Conservation (phyloP, 352 stramenopile genomes). For the Phytophthora hibernalis region DNA sequence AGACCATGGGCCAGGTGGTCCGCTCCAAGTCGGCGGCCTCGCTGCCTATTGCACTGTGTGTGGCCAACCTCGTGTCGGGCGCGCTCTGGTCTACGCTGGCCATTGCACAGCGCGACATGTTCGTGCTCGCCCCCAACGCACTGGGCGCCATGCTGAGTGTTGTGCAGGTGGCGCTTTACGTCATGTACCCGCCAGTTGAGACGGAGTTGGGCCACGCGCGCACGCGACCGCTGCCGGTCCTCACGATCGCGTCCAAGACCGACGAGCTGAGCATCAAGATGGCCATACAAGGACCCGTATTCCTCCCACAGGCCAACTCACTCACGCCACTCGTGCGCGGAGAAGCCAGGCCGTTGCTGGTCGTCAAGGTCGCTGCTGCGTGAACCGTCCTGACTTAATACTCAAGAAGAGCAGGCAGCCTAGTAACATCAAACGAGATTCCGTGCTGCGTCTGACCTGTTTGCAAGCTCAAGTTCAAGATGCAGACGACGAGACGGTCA, state of each 20-base stretch:
- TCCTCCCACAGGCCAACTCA: background rate
- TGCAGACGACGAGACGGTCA: background rate
- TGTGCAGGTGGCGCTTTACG: slow-evolving; percentile 47
- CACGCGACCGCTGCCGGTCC: slow-evolving; percentile 18
- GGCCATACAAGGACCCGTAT: background rate
- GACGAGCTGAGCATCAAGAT: slow-evolving; percentile 1
- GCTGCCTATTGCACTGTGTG: slow-evolving; percentile 39
- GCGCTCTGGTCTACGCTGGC: slow-evolving; percentile 32
- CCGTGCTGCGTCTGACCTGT: background rate
- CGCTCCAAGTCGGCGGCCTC: slow-evolving; percentile 35
- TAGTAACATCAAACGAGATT: slow-evolving; percentile 1
- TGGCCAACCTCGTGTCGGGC: slow-evolving; percentile 30
- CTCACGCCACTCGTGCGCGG: background rate
- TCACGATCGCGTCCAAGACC: slow-evolving; percentile 1
- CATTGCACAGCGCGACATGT: slow-evolving; percentile 34
- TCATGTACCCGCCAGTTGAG: slow-evolving; percentile 33
- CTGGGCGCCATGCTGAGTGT: slow-evolving; percentile 32
- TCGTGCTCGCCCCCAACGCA: slow-evolving; percentile 41
- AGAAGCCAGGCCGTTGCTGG: background rate
- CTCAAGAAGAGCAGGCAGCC: background rate
- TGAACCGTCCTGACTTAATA: background rate
- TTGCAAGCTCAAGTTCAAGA: slow-evolving; percentile 21
- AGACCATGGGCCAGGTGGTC: slow-evolving; percentile 37
- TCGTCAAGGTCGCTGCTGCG: background rate
- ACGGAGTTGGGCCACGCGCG: background rate